Percentiles rank a stretch among this genome's conserved stretches.
These are phyloP conservation scores for Grigorovia transvaalensis DNA, from an alignment of 805 yeast species.

Conservation along the genomic window DNA sequence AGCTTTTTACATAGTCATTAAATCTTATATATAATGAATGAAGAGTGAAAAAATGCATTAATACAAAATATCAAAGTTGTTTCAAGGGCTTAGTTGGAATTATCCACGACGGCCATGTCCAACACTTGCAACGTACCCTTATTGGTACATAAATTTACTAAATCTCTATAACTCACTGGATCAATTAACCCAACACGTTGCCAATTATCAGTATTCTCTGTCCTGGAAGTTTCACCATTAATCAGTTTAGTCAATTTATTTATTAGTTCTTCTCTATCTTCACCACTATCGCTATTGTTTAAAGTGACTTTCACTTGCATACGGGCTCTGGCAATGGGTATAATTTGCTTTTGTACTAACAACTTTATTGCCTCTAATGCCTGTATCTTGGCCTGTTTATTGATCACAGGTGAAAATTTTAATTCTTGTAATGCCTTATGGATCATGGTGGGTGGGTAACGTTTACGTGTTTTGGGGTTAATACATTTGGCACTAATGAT, in stretches of 20 bases:
- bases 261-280: constrained; percentile 28
- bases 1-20: too few relatives aligned
- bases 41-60: not conserved
- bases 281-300: constrained; percentile 32
- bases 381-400: constrained; percentile 71
- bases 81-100: constrained; percentile 12
- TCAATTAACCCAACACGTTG: constrained; percentile 64
- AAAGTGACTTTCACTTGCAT: constrained; percentile 74
- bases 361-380: constrained; percentile 85
- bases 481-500: constrained; percentile 83
- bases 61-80: not conserved
- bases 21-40: too few relatives aligned
- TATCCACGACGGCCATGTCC: constrained; percentile 79
- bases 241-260: constrained; percentile 36
- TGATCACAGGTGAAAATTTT: constrained; percentile 67
- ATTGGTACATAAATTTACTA: constrained; percentile 50
- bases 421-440: constrained; percentile 72
- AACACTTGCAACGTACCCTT: constrained; percentile 69
- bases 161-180: constrained; percentile 68
- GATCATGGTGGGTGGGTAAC: constrained; percentile 92
- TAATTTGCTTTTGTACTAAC: constrained; percentile 64
- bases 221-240: constrained; percentile 28
- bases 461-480: constrained; percentile 77
- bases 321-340: constrained; percentile 89
- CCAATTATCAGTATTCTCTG: constrained; percentile 26